Evolutionary conservation across 179 eudicot genomes (phyloP), one percentile per base, ranked within the genome.

Genomic region (Nepenthes alata): DNA sequence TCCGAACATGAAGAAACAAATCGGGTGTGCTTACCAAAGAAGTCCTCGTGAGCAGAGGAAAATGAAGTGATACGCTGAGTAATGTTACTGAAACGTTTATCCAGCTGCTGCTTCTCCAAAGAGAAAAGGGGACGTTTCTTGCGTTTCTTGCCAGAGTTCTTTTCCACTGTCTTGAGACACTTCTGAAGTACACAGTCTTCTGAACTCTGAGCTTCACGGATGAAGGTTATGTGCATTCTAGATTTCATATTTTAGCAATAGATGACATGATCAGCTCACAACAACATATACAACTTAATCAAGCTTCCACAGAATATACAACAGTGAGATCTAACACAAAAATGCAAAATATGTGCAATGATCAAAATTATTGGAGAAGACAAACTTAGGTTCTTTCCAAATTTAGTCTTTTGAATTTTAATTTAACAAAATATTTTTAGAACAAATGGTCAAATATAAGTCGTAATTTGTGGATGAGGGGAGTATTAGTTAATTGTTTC

Each of bases 1-100:
- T 81, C 95, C 50, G 95, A 84, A 63, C 82, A 72, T 34, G 95
- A 82, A 68, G 88, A 79, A 69, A 35, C 12, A 70, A 87, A 86
- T 57, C 76, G 76, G 70, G 66, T 57, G 73, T 91, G 95, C 60
- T 80, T 68, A 37, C 95, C 95, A 61, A 64, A 57, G 58, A 78
- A 78, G 37, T 76, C 80, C 59, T 62, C 69, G 75, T 67, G 71
- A 11, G 36, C 71, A 11, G 85, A 78, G 44, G 91, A 77, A 73
- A 89, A 82, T 51, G 86, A 76, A 38, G 80, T 75, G 59, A 84
- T 51, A 55, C 91, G 91, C 57, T 85, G 55, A 57, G 82, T 66
- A 51, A 87, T 75, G 35, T 51, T 58, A 71, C 73, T 69, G 62
- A 80, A 89, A 70, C 83, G 82, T 39, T 83, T 88, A 75, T 89